Base-by-base conservation (phyloP, 805 yeast genomes). In the Candida bentonensis region DNA sequence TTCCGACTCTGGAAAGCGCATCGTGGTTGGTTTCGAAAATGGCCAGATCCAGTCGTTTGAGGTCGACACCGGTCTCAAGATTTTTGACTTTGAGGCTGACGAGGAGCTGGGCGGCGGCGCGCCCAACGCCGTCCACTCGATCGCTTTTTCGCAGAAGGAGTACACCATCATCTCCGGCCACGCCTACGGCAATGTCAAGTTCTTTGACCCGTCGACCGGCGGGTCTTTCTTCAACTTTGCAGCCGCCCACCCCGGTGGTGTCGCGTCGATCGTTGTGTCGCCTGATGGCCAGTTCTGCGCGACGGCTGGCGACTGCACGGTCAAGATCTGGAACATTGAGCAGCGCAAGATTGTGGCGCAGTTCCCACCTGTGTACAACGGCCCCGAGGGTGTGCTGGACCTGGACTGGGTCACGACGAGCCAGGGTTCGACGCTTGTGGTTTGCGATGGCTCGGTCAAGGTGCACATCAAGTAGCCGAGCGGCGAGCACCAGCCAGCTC, bases 1-100 rank as follows among this genome's bases (percentile, higher is more conserved):
- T n/a, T 41, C 15, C 15, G 43, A 23, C n/a, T 21, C 21, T 22
- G 27, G 23, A 21, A 21, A 22, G 36, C 39, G 40, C 40, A 41
- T 52, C 3, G 49, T 44, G 20, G 54, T 49, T 5, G 53, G 53
- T 11, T 53, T 44, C 39, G 50, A 49, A 21, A 47, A 53, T 30
- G 43, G 44, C 40, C 23, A 40, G 20, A 43, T 53, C n/a, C 36
- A 45, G 3, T 40, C 50, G 27, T 22, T 47, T 17, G 55, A 53
- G 15, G 34, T 48, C 26, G 54, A 49, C 22, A 44, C 46, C 15
- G 55, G 49, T 2, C 22, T 41, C 20, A 36, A 42, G 25, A 39
- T 48, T 5, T 27, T 42, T 34, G 39, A 43, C 15, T 46, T 51
- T 21, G 48, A 49, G 17, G 46, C 39, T 25, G 43, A 43, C 22